phyloP scores from a whole-genome alignment of 148 eudicot genomes.

The Tetragonia tetragonoides region DNA sequence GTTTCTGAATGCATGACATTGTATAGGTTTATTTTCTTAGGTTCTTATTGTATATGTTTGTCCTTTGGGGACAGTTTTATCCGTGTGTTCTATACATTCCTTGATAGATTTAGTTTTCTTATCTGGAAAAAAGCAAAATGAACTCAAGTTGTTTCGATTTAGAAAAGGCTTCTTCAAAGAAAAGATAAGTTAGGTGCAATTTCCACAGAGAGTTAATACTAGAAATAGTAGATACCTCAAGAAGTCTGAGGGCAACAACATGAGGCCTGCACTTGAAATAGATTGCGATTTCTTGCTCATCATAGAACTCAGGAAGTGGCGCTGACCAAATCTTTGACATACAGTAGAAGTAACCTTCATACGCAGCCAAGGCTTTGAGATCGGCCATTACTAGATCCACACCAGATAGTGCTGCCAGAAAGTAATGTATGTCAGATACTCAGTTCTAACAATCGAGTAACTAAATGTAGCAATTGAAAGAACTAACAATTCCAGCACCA shows the following conservation, averaged over 20 bases:
- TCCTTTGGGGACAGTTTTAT: too few species aligned
- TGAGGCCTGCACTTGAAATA: conserved; percentile 92
- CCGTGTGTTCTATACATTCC: too few species aligned
- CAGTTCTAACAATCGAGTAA: not conserved
- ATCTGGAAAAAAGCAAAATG: not conserved
- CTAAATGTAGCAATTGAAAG: not conserved
- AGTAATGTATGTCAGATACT: not conserved
- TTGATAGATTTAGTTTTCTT: too few species aligned
- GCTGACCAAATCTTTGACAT: conserved; percentile 74
- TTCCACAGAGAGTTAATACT: not conserved
- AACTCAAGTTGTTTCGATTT: not conserved
- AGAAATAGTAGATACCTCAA: conserved; percentile 55
- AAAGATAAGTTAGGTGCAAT: not conserved
- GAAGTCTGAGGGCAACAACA: conserved; percentile 73
- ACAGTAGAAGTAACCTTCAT: conserved; percentile 55
- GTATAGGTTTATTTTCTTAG: too few species aligned
- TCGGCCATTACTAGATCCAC: conserved; percentile 80
- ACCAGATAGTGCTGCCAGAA: conserved; percentile 73
- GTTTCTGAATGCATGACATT: too few species aligned
- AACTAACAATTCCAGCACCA: not conserved
- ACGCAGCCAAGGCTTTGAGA: conserved; percentile 69
- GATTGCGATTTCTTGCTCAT: conserved; percentile 57
- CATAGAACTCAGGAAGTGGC: conserved; percentile 90
- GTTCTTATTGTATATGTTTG: too few species aligned
- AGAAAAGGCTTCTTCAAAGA: not conserved